phyloP scores from a whole-genome alignment of 495 filamentous ascomycete genomes.

The Aspergillus diversus region DNA sequence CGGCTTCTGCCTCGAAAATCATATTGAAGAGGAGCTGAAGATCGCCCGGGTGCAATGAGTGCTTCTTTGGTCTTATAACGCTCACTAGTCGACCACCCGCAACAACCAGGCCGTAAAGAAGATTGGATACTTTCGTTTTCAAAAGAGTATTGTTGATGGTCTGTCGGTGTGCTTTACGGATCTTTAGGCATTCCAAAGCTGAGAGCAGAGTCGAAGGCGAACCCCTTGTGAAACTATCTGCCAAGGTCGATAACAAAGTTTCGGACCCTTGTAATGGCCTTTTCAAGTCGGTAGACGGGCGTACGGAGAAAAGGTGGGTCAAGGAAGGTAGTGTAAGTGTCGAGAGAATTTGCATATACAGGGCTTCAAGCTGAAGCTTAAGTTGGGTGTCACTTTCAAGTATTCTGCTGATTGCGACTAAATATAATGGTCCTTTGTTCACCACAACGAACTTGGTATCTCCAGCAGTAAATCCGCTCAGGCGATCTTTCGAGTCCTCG shows the following conservation, averaged over 20 bases:
- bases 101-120: constrained; percentile 93
- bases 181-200: constrained; percentile 84
- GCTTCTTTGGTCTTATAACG: constrained; percentile 90
- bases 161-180: constrained; percentile 85
- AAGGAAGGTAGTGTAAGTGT: constrained; percentile 91
- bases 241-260: constrained; percentile 83
- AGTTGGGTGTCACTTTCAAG: constrained; percentile 90
- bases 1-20: constrained; percentile 92
- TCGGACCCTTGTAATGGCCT: constrained; percentile 95
- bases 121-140: constrained; percentile 68
- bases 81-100: constrained; percentile 93
- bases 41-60: constrained; percentile 94
- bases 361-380: constrained; percentile 82
- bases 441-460: constrained; percentile 81
- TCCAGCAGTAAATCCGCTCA: constrained; percentile 83
- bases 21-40: constrained; percentile 98
- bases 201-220: constrained; percentile 88
- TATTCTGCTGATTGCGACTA: constrained; percentile 89
- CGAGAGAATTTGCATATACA: constrained; percentile 98
- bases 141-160: constrained; percentile 85
- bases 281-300: constrained; percentile 88
- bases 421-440: constrained; percentile 82
- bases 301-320: constrained; percentile 83
- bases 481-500: constrained; percentile 71
- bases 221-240: constrained; percentile 91